phyloP scores from a whole-genome alignment of 1,284 basidiomycete genomes.

The Ceratobasidium sp. region DNA sequence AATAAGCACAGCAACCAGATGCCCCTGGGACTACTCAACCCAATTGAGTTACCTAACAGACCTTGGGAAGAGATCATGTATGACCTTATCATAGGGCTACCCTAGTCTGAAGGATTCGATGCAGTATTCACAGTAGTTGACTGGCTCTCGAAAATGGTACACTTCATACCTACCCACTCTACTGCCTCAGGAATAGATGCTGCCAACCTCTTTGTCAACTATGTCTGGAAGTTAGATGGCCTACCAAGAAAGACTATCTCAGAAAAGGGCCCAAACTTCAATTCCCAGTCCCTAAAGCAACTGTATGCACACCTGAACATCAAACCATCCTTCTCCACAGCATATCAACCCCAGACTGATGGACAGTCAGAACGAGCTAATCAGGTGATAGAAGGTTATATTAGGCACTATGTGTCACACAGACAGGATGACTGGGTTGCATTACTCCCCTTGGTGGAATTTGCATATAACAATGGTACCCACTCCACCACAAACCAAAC shows the following conservation, averaged over 20 bases:
- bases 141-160: not conserved
- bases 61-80: slow-evolving; percentile 15
- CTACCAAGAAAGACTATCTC: slow-evolving; percentile 47
- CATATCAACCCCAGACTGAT: slow-evolving; percentile 51
- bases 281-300: slow-evolving; percentile 38
- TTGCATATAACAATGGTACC: slow-evolving; percentile 47
- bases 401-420: slow-evolving; percentile 49
- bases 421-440: slow-evolving; percentile 49
- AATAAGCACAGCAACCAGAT: not conserved
- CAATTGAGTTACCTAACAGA: not conserved
- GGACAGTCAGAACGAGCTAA: slow-evolving; percentile 53
- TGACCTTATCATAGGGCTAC: not conserved
- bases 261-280: slow-evolving; percentile 48
- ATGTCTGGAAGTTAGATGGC: slow-evolving; percentile 49
- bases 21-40: not conserved
- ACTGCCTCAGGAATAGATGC: slow-evolving; percentile 13
- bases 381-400: slow-evolving; percentile 51
- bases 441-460: slow-evolving; percentile 49
- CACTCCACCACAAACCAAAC: slow-evolving; percentile 46
- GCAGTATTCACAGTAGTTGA: not conserved
- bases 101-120: not conserved
- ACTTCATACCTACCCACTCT: slow-evolving; percentile 12
- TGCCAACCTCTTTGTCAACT: slow-evolving; percentile 39
- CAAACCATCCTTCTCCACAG: slow-evolving; percentile 49
- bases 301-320: slow-evolving; percentile 41